Evolutionary conservation across 2,329 filamentous ascomycete species (phyloP).

Genomic region (Fusarium xyrophilum): DNA sequence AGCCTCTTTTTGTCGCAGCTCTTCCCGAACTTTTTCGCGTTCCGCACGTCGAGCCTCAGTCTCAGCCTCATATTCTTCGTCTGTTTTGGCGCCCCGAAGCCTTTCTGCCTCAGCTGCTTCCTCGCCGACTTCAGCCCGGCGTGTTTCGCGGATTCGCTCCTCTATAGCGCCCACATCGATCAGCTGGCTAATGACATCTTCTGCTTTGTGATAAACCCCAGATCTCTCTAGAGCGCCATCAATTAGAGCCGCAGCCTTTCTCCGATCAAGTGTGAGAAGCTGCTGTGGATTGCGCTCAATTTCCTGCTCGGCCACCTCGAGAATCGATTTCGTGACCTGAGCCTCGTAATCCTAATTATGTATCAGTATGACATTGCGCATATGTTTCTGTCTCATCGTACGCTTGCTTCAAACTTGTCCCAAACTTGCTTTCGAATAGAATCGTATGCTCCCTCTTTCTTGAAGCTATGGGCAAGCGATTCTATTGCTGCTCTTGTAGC

Average conservation of each 20-base stretch:
- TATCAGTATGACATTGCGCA: constrained; percentile 33
- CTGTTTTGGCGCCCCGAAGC: constrained; percentile 71
- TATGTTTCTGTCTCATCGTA: constrained; percentile 46
- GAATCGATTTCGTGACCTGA: constrained; percentile 69
- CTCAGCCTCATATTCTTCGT: constrained; percentile 75
- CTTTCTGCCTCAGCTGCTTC: constrained; percentile 72
- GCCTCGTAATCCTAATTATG: constrained; percentile 69
- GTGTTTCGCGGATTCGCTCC: constrained; percentile 70
- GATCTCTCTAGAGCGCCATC: constrained; percentile 80
- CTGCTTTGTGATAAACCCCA: constrained; percentile 75
- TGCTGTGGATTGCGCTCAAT: constrained; percentile 76
- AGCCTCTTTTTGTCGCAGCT: constrained; percentile 64
- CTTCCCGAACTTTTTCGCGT: constrained; percentile 67
- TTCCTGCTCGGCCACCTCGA: constrained; percentile 74
- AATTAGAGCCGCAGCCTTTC: constrained; percentile 76
- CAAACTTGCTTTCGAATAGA: constrained; percentile 77
- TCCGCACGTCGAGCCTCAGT: constrained; percentile 66
- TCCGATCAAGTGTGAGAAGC: constrained; percentile 74
- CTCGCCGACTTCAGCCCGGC: constrained; percentile 71
- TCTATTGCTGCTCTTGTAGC: constrained; percentile 78
- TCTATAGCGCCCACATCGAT: constrained; percentile 75
- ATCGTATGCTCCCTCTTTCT: constrained; percentile 87
- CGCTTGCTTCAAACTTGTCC: constrained; percentile 74
- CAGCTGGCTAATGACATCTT: constrained; percentile 70
- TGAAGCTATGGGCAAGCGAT: constrained; percentile 78